Base-by-base conservation (phyloP, 2,329 filamentous ascomycete species). In the Penicillium decumbens region DNA sequence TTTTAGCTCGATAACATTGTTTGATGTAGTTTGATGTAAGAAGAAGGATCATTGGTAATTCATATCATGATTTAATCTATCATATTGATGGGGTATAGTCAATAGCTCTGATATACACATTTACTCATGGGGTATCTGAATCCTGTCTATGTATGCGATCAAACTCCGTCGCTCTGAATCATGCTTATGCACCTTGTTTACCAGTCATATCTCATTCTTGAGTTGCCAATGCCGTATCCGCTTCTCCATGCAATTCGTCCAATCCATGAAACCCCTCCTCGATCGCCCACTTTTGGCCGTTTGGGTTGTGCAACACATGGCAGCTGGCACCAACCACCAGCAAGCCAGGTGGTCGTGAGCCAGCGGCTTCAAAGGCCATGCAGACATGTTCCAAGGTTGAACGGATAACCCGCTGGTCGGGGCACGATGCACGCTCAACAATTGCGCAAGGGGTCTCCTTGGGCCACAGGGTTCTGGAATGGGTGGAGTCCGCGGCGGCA, bases 401-500 rank as follows among this genome's bases (percentile, higher is more conserved):
- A 48, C 93, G 79, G 25, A 98, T 91, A 13, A 98, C 88, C 42
- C 92, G 79, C 73, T 98, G 93, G 65, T 98, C 93, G 0, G 89
- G 87, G 66, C 93, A 98, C 53, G 88, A 95, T 5, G 93, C 93
- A 30, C 93, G 80, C 72, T 98, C 93, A 47, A 98, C 80, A 9
- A 98, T 91, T 0, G 92, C 91, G 63, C 92, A 96, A 0, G 92
- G 90, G 1, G 90, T 93, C n/a, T 74, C 71, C 29, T 70, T 71
- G 0, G 92, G 92, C 84, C 89, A 96, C 1, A 66, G 62, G 4
- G 41, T 55, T 24, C 65, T 54, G 6, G 59, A 42, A 6, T 50
- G 55, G 9, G 49, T 53, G 46, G 72, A 66, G 1, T 63, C 64
- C 5, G 61, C 63, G 1, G 53, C 50, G 2, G 60, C 50, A 29